Evolutionary conservation across 495 filamentous ascomycete species (phyloP).

Genomic region (Aspergillus heteromorphus): DNA sequence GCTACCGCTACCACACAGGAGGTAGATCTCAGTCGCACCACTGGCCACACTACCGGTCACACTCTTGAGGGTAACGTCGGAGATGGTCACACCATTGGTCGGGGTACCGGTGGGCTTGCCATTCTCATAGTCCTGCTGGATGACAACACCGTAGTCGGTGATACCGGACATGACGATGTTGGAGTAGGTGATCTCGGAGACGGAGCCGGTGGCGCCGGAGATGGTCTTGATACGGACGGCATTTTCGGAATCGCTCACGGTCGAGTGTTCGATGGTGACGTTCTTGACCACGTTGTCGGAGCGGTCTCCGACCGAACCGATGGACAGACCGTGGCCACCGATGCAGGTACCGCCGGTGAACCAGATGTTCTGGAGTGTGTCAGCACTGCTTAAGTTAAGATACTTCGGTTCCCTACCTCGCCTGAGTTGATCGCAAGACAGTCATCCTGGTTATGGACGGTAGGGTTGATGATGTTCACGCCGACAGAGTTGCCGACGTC

Average conservation of each 20-base stretch:
- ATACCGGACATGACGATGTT: slow-evolving; percentile 52
- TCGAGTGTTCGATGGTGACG: slow-evolving; percentile 50
- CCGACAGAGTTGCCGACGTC: slow-evolving; percentile 50
- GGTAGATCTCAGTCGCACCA: slow-evolving; percentile 42
- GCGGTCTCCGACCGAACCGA: slow-evolving; percentile 64
- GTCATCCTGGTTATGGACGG: slow-evolving; percentile 60
- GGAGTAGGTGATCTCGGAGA: slow-evolving; percentile 55
- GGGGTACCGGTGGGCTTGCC: slow-evolving; percentile 53
- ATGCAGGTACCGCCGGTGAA: slow-evolving; percentile 48
- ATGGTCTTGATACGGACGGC: slow-evolving; percentile 59
- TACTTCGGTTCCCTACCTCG: slow-evolving; percentile 16
- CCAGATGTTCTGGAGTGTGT: slow-evolving; percentile 42
- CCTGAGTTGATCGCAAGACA: slow-evolving; percentile 62
- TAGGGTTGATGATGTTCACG: slow-evolving; percentile 49
- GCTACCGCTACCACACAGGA: slow-evolving; percentile 44
- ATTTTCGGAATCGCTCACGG: slow-evolving; percentile 43
- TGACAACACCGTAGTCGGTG: slow-evolving; percentile 56
- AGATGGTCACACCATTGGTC: slow-evolving; percentile 57
- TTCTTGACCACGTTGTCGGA: slow-evolving; percentile 52
- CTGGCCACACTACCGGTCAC: slow-evolving; percentile 44
- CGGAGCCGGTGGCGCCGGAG: slow-evolving; percentile 48
- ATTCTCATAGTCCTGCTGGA: slow-evolving; percentile 66
- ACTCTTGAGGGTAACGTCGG: slow-evolving; percentile 44
- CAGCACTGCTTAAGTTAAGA: neutral
- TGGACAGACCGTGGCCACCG: slow-evolving; percentile 60